These are phyloP conservation scores for Coemansia sp. DNA, from an alignment of 192 early-diverging fungal species.

Conservation along the genomic window DNA sequence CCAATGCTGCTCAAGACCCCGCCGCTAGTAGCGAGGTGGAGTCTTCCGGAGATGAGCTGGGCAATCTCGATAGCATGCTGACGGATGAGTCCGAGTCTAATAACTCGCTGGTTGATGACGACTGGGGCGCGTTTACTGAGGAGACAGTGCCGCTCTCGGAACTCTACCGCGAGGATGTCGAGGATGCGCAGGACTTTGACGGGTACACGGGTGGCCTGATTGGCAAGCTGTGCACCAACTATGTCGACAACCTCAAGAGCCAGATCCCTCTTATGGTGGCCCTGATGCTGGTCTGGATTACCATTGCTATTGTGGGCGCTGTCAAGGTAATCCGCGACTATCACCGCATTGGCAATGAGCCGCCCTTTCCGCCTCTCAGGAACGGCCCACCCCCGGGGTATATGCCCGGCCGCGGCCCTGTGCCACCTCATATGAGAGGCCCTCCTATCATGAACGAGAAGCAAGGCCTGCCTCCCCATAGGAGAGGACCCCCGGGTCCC, in stretches of 20 bases:
- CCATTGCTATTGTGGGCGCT: constrained; percentile 27
- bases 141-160: constrained; percentile 12
- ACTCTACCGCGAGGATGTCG: constrained; percentile 16
- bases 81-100: not conserved
- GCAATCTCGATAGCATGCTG: not conserved
- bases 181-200: constrained; percentile 26
- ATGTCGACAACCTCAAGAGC: constrained; percentile 13
- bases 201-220: constrained; percentile 47
- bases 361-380: no score
- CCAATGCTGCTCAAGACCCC: no score
- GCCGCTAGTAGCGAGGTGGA: no score
- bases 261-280: constrained; percentile 31
- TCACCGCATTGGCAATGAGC: constrained; percentile 1
- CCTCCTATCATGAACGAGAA: no score
- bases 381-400: no score
- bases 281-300: constrained; percentile 33
- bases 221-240: constrained; percentile 31
- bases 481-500: no score
- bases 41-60: not conserved
- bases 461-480: no score
- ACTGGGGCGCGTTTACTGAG: not conserved
- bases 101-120: not conserved
- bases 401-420: no score
- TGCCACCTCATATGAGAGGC: no score
- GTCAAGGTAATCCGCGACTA: constrained; percentile 15